phyloP scores from a whole-genome alignment of 306 rosid species.

The Vachellia collinsii region DNA sequence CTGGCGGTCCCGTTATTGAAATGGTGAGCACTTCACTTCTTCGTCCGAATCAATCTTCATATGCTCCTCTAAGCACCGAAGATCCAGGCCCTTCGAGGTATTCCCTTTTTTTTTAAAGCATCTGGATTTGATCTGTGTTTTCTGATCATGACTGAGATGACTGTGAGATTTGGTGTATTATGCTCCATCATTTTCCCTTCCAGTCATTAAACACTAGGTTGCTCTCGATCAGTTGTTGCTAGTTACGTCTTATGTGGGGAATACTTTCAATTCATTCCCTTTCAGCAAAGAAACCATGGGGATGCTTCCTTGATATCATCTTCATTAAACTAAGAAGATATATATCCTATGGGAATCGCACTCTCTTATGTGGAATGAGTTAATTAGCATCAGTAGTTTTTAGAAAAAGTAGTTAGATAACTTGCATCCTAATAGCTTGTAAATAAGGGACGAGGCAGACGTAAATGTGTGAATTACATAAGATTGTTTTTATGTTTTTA shows the following conservation, averaged over 20 bases:
- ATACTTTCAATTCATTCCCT: neutral
- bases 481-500: neutral
- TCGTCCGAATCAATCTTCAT: conserved; percentile 61
- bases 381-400: neutral
- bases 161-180: neutral
- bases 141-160: neutral
- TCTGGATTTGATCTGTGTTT: conserved; percentile 3
- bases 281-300: neutral
- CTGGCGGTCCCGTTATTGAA: conserved; percentile 72
- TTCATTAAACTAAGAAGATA: neutral
- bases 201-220: neutral
- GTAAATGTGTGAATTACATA: neutral
- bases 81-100: conserved; percentile 69
- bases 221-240: neutral
- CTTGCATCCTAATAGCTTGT: neutral
- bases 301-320: neutral
- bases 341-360: neutral
- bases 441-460: neutral
- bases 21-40: conserved; percentile 68
- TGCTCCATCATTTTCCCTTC: neutral
- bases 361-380: neutral
- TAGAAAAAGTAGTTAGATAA: neutral
- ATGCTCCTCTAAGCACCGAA: conserved; percentile 72
- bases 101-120: neutral
- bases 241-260: neutral